A percentile compares a stretch with the other conserved stretches of the same genome.
phyloP scores from a whole-genome alignment of 441 rosid species.

The Erodium moschatum region DNA sequence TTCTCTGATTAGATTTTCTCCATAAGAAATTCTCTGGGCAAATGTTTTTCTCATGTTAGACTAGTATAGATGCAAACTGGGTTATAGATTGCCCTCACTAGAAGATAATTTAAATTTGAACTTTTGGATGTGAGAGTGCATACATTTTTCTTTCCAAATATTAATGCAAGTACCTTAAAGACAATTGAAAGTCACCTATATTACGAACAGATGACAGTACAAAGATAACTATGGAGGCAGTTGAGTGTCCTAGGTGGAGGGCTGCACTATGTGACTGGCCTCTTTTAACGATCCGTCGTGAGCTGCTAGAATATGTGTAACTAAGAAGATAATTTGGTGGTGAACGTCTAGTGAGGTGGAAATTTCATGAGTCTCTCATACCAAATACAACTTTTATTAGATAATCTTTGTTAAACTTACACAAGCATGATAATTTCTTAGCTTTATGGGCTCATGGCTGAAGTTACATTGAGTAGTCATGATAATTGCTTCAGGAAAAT shows the following conservation, averaged over 20 bases:
- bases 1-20: neutral
- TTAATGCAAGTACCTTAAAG: too few relatives aligned
- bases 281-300: neutral
- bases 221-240: too few relatives aligned
- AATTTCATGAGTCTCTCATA: too few relatives aligned
- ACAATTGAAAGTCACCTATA: too few relatives aligned
- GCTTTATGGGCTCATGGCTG: neutral
- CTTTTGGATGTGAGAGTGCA: too few relatives aligned
- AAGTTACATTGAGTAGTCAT: neutral
- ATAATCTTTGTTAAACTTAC: too few relatives aligned
- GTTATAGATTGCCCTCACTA: neutral
- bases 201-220: too few relatives aligned
- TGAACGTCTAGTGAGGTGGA: neutral
- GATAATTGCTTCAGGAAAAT: neutral
- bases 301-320: neutral
- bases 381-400: too few relatives aligned
- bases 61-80: neutral
- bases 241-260: neutral
- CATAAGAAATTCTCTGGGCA: neutral
- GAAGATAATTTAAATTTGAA: neutral
- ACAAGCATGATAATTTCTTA: neutral
- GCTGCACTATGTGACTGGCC: neutral
- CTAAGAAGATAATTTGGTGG: neutral
- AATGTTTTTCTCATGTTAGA: neutral
- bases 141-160: too few relatives aligned